Conservation (phyloP, 2,329 filamentous ascomycete genomes). For the Davidsoniella neocaledoniae region DNA sequence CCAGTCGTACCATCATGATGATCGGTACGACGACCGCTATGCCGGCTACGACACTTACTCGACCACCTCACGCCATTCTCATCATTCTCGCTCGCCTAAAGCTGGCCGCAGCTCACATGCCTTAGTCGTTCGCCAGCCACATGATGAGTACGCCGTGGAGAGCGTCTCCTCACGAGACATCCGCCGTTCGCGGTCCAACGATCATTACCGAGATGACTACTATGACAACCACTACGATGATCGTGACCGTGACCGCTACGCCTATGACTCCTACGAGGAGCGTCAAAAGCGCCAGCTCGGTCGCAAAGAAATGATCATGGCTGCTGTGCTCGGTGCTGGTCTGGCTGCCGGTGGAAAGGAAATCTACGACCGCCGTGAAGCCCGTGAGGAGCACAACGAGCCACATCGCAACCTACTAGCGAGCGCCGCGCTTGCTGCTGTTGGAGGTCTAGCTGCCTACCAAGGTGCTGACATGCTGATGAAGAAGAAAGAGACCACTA, state of each 20-base stretch:
- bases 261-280: conserved; percentile 42
- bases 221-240: conserved; percentile 34
- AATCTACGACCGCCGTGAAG: conserved; percentile 45
- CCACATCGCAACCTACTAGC: conserved; percentile 41
- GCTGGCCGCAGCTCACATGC: background rate
- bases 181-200: conserved; percentile 47
- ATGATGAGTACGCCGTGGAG: background rate
- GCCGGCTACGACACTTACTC: conserved; percentile 7
- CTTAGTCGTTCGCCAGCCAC: conserved; percentile 12
- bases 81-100: background rate
- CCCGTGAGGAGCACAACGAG: conserved; percentile 28
- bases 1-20: conserved; percentile 22
- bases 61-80: conserved; percentile 3
- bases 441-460: conserved; percentile 47
- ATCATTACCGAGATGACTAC: conserved; percentile 33
- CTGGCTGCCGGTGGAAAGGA: conserved; percentile 50
- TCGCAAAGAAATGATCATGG: conserved; percentile 49
- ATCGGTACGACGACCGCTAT: conserved; percentile 7
- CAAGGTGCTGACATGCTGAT: conserved; percentile 46
- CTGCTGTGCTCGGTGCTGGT: conserved; percentile 47
- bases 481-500: conserved; percentile 38
- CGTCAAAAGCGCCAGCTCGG: conserved; percentile 33
- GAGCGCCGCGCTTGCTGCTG: conserved; percentile 44
- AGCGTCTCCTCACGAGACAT: conserved; percentile 24
- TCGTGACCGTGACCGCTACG: conserved; percentile 29